Base-by-base conservation (phyloP, 106 monocot species). In the Dendrobium catenatum region DNA sequence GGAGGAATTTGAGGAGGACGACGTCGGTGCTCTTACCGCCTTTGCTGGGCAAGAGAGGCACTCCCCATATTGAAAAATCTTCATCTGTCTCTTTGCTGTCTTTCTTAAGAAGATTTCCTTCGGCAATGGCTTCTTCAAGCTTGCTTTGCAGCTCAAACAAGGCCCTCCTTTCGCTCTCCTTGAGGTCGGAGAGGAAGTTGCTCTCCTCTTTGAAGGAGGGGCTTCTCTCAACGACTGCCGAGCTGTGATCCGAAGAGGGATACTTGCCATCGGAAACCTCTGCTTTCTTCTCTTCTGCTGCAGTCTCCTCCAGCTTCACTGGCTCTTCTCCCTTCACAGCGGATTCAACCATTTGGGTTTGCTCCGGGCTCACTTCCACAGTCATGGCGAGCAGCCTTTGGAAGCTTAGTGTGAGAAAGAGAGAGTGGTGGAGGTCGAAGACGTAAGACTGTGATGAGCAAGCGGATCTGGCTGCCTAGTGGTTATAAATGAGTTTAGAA, bases 191-290 rank as follows among this genome's bases (percentile, higher is more conserved):
- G 66, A 93, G 83, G 80, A 82, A 85, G 85, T 85, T 87, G 85
- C 91, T 91, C 85, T 96, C 93, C 81, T 93, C 93, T 78, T 77
- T 88, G 55, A 91, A 93, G 64, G 93, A 95, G 33, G 88, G 68
- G 70, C 80, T 85, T 77, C 87, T 93, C 77, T 89, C 78, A 22
- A 88, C 80, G 17, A 75, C 75, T n/a, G 77, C 22, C 6, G 76
- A 46, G 7, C 31, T 29, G 4, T 0, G 13, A 41, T 61, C 22
- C n/a, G 61, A 22, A 61, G 4, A 17, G 27, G 61, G 42, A n/a
- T 29, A 15, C 18, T 75, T 40, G 48, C 1, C 26, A 20, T 55
- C 59, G 67, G 49, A 46, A 77, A 24, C 75, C 33, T 79, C 86
- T 6, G 48, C 6, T 13, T 77, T 67, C 77, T 79, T 76, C 79